Evolutionary conservation across 306 rosid genomes (phyloP), one percentile per base, ranked within the genome.

Genomic region (Quercus rubra): DNA sequence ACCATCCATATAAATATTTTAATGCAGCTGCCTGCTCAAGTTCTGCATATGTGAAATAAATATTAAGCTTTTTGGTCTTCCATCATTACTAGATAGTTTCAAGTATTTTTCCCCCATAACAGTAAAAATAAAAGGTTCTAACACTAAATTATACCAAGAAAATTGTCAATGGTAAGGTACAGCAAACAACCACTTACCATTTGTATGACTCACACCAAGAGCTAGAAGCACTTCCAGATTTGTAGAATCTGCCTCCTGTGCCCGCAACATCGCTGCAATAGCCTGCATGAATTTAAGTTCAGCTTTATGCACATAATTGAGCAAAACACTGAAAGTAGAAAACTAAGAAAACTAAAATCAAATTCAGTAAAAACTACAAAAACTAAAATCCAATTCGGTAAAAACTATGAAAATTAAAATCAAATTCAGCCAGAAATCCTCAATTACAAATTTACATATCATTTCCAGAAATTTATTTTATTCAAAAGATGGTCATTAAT

Each of bases 171-270:
- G 18, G 58, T 11, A 46, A 18, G 43, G 57, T 56, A 43, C 52
- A 59, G 23, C 78, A 80, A 79, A 46, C 68, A 86, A 43, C 11
- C 75, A 89, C 97, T 82, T 57, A 95, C 99, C 99, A 85, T 95
- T 95, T 70, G 99, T 95, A 86, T 95, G 98, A 86, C 99, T 95
- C 77, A 95, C 99, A 80, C 99, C 99, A 77, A 95, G 99, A 74
- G 99, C 96, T 82, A 95, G 99, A 89, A 95, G 99, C 88, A 95
- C 99, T 87, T 95, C 99, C 73, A 93, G 84, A 82, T 93, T 93
- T 88, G 96, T 87, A 66, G 99, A 89, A 89, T 95, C 94, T 74
- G 95, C 99, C 82, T 95, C 98, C 66, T 91, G 92, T 7, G 99
- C 99, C 23, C 93, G 96, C 98, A 93, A 91, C 99, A 95, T 95